These are phyloP conservation scores for Sugiyamaella japonica DNA, from an alignment of 1,139 yeast species.

Conservation along the genomic window DNA sequence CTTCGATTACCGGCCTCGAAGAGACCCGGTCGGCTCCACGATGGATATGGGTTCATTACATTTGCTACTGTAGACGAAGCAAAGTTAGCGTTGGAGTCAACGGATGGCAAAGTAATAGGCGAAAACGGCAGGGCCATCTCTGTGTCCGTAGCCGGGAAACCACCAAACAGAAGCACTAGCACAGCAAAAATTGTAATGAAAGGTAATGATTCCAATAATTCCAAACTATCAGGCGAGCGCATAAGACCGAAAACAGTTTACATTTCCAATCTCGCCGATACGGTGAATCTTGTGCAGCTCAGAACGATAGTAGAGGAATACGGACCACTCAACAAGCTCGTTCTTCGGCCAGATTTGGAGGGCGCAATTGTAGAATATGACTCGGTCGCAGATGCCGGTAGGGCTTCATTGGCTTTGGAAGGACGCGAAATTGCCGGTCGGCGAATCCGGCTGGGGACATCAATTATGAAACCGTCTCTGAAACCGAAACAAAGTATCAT, in stretches of 20 bases:
- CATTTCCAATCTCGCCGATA: conserved; percentile 34
- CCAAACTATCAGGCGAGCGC: conserved; percentile 9
- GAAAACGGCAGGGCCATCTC: conserved; percentile 28
- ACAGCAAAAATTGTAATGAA: conserved; percentile 8
- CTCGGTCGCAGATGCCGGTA: conserved; percentile 54
- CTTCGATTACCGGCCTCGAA: conserved; percentile 32
- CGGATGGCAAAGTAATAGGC: conserved; percentile 25
- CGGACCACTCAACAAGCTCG: conserved; percentile 54
- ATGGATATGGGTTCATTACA: conserved; percentile 41
- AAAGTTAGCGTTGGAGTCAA: conserved; percentile 27
- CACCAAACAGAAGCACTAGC: conserved; percentile 1
- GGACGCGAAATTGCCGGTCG: conserved; percentile 46
- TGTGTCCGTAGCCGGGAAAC: conserved; percentile 25
- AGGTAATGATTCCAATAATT: neutral
- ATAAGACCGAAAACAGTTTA: conserved; percentile 29
- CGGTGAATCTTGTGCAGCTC: conserved; percentile 34
- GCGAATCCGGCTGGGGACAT: conserved; percentile 30
- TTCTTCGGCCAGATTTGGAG: conserved; percentile 49
- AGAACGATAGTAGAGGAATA: conserved; percentile 41
- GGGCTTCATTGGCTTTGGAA: conserved; percentile 53
- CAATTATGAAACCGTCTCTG: conserved; percentile 8
- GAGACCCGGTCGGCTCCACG: conserved; percentile 33
- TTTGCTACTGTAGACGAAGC: conserved; percentile 34
- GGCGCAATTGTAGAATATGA: conserved; percentile 58
- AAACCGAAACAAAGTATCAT: conserved; percentile 22